Evolutionary conservation across 352 stramenopile species (phyloP).

Genomic region (Pythium chondricola): DNA sequence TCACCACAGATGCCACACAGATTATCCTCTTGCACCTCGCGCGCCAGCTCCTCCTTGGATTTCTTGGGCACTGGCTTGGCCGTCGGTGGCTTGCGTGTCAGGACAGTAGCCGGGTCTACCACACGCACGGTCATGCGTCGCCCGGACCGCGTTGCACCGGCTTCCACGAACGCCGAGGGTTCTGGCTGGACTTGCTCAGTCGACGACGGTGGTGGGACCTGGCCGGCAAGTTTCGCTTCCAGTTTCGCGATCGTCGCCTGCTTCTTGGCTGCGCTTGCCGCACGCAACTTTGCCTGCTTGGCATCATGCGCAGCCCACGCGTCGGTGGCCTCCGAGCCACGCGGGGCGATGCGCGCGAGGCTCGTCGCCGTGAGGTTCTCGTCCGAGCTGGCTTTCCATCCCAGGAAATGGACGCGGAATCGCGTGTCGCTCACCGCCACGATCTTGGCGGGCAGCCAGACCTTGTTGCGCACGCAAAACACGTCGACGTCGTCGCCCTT

Average conservation of each 20-base stretch:
- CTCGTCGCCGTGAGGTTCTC: conserved; percentile 32
- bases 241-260: conserved; percentile 3
- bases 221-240: not conserved
- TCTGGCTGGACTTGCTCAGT: not conserved
- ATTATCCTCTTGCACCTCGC: conserved; percentile 63
- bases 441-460: conserved; percentile 60
- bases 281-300: conserved; percentile 36
- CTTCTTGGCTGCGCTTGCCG: conserved; percentile 18
- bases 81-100: conserved; percentile 16
- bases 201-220: not conserved
- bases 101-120: conserved; percentile 19
- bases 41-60: conserved; percentile 8
- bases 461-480: conserved; percentile 37
- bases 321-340: conserved; percentile 23
- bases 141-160: conserved; percentile 55
- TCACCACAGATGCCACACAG: conserved; percentile 72
- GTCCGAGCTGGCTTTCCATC: conserved; percentile 52
- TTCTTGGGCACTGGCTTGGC: conserved; percentile 24
- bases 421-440: conserved; percentile 21
- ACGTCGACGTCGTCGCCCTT: conserved; percentile 50
- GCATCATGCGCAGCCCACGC: conserved; percentile 39
- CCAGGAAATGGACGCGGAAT: conserved; percentile 58
- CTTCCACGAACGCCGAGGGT: conserved; percentile 44
- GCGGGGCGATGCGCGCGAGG: conserved; percentile 35
- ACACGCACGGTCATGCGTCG: conserved; percentile 63